Evolutionary conservation across 139 green algal genomes (phyloP).

Genomic region (Gonium pectorale): DNA sequence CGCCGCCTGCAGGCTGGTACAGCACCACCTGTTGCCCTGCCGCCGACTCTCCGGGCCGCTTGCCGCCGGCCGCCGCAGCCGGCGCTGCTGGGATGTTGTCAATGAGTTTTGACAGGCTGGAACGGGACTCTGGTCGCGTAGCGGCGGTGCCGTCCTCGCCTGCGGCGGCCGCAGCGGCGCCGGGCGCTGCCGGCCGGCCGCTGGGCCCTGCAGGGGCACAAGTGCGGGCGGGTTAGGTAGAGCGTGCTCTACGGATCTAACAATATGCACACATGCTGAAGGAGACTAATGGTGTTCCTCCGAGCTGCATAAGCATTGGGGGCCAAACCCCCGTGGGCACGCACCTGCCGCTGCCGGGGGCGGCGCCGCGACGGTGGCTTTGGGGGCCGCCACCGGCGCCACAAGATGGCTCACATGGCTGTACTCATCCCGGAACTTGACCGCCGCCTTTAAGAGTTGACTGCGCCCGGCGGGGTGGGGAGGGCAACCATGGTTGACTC

Average conservation of each 20-base stretch:
- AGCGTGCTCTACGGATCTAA: too few species aligned
- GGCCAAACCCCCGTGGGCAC: too few species aligned
- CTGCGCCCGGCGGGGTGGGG: conserved; percentile 49
- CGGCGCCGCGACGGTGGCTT: not conserved
- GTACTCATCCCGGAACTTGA: conserved; percentile 68
- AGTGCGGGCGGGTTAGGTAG: too few species aligned
- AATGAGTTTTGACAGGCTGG: conserved; percentile 77
- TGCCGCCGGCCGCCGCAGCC: not conserved
- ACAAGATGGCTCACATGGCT: conserved; percentile 50
- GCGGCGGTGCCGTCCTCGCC: not conserved
- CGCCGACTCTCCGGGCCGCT: not conserved
- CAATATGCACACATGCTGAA: too few species aligned
- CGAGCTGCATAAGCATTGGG: too few species aligned
- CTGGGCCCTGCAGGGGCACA: not conserved
- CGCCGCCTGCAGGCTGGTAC: conserved; percentile 24
- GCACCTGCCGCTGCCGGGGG: not conserved
- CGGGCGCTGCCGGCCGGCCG: not conserved
- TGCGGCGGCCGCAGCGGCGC: not conserved
- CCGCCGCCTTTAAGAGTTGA: conserved; percentile 77
- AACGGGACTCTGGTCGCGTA: conserved; percentile 59
- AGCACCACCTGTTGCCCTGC: conserved; percentile 34
- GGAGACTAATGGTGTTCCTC: too few species aligned
- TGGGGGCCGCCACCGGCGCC: conserved; percentile 39
- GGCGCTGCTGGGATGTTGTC: conserved; percentile 69
- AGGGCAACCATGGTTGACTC: not conserved